These are phyloP conservation scores for Sphaceloma murrayae DNA, from an alignment of 2,329 filamentous ascomycete species.

Conservation along the genomic window DNA sequence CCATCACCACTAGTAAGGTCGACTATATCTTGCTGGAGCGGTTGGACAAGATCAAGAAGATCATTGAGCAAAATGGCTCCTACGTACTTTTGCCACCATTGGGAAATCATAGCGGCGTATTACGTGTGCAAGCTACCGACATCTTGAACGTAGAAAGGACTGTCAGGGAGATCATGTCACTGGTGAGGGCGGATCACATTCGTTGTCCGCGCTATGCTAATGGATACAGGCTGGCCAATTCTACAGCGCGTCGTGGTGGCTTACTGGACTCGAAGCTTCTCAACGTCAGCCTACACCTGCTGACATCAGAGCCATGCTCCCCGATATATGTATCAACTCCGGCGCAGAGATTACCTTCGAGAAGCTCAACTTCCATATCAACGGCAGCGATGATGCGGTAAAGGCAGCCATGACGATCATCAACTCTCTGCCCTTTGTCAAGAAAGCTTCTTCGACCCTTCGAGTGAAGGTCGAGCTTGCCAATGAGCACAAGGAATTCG, in stretches of 20 bases:
- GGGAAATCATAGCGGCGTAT: conserved; percentile 71
- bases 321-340: conserved; percentile 92
- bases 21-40: conserved; percentile 87
- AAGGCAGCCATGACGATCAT: conserved; percentile 93
- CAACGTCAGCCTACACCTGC: conserved; percentile 52
- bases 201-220: conserved; percentile 10
- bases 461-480: conserved; percentile 97
- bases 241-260: conserved; percentile 94
- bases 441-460: conserved; percentile 81
- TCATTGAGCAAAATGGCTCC: conserved; percentile 91
- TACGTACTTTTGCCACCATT: conserved; percentile 87
- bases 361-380: conserved; percentile 85
- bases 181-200: conserved; percentile 49
- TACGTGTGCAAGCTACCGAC: conserved; percentile 87
- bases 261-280: conserved; percentile 63
- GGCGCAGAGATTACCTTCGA: conserved; percentile 93
- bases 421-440: conserved; percentile 80
- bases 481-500: conserved; percentile 99
- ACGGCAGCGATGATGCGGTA: conserved; percentile 90
- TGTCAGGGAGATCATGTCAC: conserved; percentile 87
- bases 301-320: conserved; percentile 82
- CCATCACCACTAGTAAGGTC: conserved; percentile 82
- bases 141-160: conserved; percentile 91
- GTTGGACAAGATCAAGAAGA: conserved; percentile 93
- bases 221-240: conserved; percentile 74